Percentiles rank a stretch among this genome's conserved stretches.
Conservation (phyloP, 2,329 filamentous ascomycete species). For the Paecilomyces dactylethromorphus region DNA sequence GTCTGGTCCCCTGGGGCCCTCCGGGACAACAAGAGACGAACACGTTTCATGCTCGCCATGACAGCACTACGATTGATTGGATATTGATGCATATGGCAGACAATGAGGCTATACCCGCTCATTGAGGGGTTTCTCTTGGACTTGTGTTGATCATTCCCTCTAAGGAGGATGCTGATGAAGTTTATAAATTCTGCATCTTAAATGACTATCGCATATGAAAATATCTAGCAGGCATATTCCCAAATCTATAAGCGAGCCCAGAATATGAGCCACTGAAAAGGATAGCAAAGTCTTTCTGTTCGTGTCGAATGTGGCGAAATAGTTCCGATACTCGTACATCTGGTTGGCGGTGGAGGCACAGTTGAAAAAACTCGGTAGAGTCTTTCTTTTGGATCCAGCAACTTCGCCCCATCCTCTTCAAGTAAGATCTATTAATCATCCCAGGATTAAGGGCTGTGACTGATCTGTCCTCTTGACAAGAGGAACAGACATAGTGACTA, state of each 20-base stretch:
- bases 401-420: slow-evolving; percentile 5
- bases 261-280: background rate
- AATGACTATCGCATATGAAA: no score
- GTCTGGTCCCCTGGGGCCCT: no score
- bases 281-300: slow-evolving; percentile 11
- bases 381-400: slow-evolving; percentile 4
- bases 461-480: background rate
- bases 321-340: slow-evolving; percentile 11
- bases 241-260: background rate
- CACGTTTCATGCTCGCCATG: no score
- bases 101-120: no score
- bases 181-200: no score
- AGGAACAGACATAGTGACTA: background rate
- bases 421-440: slow-evolving; percentile 9
- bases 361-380: slow-evolving; percentile 6
- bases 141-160: no score
- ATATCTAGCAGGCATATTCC: background rate
- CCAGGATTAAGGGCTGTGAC: slow-evolving; percentile 7
- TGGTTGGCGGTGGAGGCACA: slow-evolving; percentile 14
- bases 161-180: no score
- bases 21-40: no score
- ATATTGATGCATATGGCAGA: no score
- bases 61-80: no score
- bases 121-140: no score
- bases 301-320: slow-evolving; percentile 7